Base-by-base conservation (phyloP, 2,329 filamentous ascomycete species). In the Sphaerulina musiva region DNA sequence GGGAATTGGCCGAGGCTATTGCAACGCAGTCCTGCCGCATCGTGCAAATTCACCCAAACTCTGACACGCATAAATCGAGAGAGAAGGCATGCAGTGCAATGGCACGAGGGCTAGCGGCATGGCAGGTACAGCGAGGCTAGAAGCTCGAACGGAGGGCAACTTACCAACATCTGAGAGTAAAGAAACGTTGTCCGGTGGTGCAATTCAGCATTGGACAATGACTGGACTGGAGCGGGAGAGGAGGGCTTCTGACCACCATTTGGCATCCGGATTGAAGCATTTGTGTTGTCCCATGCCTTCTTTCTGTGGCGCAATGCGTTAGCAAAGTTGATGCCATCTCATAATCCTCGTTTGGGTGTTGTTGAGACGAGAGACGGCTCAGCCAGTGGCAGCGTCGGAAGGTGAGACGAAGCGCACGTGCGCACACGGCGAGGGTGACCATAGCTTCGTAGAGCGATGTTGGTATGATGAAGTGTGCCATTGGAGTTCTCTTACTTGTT, bases 141-240 rank as follows among this genome's bases (percentile, higher is more conserved):
- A 34, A 12, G 32, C 32, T 40, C 34, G 46, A 40, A 11, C 32
- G 32, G 36, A n/a, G 14, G n/a, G 31, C 26, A 84, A 72, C 79
- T 69, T 74, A 84, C 82, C 65, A 79, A 78, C 60, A 80, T 76
- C 62, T 80, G 80, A 55, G 79, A 77, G 55, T 83, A 67, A 53
- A 84, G 70, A 67, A 80, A 83, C 59, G 81, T 64, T 56, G 83
- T 73, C 46, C 81, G 76, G 64, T 84, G 81, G 66, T 81, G 78
- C 36, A 51, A 17, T 31, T 44, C 80, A 63, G 76, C 78, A 66
- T 82, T 79, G 31, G 34, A 38, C 7, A 64, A 56, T 44, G 50
- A 41, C 53, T 56, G 49, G 60, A 53, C 32, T 55, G 61, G 20
- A 54, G 34, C 31, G 58, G 59, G n/a, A 55, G 60, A 59, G 10